phyloP scores from a whole-genome alignment of 768 basidiomycete genomes.

The Podaxis sp. region DNA sequence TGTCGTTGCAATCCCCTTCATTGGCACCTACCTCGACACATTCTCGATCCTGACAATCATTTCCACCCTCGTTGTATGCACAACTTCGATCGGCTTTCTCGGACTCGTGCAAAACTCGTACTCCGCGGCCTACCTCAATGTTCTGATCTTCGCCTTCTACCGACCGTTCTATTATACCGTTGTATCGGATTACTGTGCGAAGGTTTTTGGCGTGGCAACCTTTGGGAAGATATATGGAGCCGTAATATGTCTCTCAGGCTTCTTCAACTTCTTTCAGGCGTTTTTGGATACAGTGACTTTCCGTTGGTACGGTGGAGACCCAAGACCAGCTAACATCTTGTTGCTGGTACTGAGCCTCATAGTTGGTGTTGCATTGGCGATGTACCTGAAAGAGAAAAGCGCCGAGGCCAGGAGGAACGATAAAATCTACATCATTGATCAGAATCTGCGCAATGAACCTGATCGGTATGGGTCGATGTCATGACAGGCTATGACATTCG shows the following conservation, averaged over 20 bases:
- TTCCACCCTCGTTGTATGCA: slow-evolving; percentile 4
- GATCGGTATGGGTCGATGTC: not conserved
- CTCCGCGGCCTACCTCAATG: slow-evolving; percentile 2
- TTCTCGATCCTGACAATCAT: slow-evolving; percentile 1
- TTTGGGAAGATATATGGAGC: slow-evolving; percentile 10
- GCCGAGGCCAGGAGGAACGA: not conserved
- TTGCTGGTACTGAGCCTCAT: not conserved
- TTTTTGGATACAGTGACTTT: slow-evolving; percentile 4
- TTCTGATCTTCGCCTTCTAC: slow-evolving; percentile 3
- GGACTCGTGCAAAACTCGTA: not conserved
- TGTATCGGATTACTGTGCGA: slow-evolving; percentile 5
- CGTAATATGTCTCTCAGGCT: not conserved
- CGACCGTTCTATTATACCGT: slow-evolving; percentile 12
- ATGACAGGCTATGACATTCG: not conserved
- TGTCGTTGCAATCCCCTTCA: slow-evolving; percentile 2
- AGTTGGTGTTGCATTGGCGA: not conserved
- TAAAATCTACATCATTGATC: not conserved
- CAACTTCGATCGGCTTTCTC: slow-evolving; percentile 8
- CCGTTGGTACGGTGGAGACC: slow-evolving; percentile 5
- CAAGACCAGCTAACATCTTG: slow-evolving; percentile 1
- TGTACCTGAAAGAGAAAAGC: not conserved
- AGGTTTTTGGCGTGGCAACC: slow-evolving; percentile 8
- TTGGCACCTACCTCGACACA: slow-evolving; percentile 8
- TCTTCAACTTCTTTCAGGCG: not conserved
- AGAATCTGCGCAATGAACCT: not conserved